A percentile compares a stretch with the other conserved stretches of the same genome.
phyloP scores from a whole-genome alignment of 1,284 basidiomycete genomes.

The Melampsora americana region DNA sequence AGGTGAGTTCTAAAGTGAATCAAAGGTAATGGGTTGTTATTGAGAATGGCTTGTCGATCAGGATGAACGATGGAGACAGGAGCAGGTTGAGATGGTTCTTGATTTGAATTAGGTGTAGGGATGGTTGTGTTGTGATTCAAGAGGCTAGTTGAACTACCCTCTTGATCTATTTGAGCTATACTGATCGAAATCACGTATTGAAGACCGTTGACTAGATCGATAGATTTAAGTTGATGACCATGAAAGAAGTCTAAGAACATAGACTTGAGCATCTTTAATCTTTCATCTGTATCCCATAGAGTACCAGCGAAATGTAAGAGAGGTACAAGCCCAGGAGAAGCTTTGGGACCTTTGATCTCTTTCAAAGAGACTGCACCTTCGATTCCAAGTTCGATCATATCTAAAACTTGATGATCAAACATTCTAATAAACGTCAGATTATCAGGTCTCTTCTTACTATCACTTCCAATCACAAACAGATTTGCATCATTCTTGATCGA shows the following conservation, averaged over 20 bases:
- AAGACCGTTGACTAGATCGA: constrained; percentile 33
- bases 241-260: constrained; percentile 82
- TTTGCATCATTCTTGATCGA: constrained; percentile 88
- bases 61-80: constrained; percentile 53
- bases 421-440: constrained; percentile 80
- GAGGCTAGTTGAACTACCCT: constrained; percentile 23
- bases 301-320: constrained; percentile 85
- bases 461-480: constrained; percentile 84
- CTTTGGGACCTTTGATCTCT: constrained; percentile 69
- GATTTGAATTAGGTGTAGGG: not conserved
- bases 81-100: constrained; percentile 22
- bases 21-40: constrained; percentile 65
- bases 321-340: constrained; percentile 83
- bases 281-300: constrained; percentile 60
- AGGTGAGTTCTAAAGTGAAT: constrained; percentile 88
- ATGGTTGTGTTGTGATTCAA: constrained; percentile 8
- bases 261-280: constrained; percentile 89
- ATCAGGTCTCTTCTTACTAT: constrained; percentile 90
- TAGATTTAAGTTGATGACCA: constrained; percentile 76
- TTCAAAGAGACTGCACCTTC: constrained; percentile 10
- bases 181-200: constrained; percentile 64
- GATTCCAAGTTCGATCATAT: constrained; percentile 92
- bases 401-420: constrained; percentile 81
- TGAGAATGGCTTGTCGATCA: constrained; percentile 51
- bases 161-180: constrained; percentile 71